phyloP scores from a whole-genome alignment of 768 basidiomycete genomes.

The Boletus vinaceobasis region DNA sequence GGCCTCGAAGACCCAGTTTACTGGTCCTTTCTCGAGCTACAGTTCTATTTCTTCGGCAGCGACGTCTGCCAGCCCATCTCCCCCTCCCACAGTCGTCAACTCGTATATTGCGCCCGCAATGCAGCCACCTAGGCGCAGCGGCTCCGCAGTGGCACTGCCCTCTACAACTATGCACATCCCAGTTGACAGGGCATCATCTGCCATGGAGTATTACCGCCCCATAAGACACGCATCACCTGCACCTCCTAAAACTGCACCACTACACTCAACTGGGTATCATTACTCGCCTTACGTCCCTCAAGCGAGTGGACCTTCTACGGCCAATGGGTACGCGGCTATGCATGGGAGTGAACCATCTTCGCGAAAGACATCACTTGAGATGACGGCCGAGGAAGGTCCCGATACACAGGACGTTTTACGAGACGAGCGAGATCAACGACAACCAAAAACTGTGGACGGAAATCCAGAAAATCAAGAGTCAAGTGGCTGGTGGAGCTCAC shows the following conservation, averaged over 20 bases:
- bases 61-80: slow-evolving; percentile 73
- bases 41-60: slow-evolving; percentile 85
- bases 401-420: slow-evolving; percentile 6
- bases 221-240: slow-evolving; percentile 49
- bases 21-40: slow-evolving; percentile 91
- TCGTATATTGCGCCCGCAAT: slow-evolving; percentile 30
- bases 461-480: slow-evolving; percentile 38
- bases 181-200: slow-evolving; percentile 73
- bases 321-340: slow-evolving; percentile 37
- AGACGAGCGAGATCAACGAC: slow-evolving; percentile 5
- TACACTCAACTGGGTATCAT: slow-evolving; percentile 36
- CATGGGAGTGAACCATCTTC: slow-evolving; percentile 32
- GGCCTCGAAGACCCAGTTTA: slow-evolving; percentile 36
- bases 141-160: slow-evolving; percentile 65
- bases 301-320: slow-evolving; percentile 23
- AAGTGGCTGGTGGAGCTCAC: slow-evolving; percentile 63
- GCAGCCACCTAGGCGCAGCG: slow-evolving; percentile 54
- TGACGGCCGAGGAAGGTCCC: slow-evolving; percentile 26
- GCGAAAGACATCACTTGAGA: slow-evolving; percentile 30
- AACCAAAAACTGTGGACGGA: slow-evolving; percentile 23
- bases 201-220: slow-evolving; percentile 66
- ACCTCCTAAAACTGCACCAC: slow-evolving; percentile 52
- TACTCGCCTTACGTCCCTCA: slow-evolving; percentile 30
- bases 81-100: slow-evolving; percentile 55
- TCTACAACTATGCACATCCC: slow-evolving; percentile 45